A percentile compares a stretch with the other conserved stretches of the same genome.
Conservation (phyloP, 2,329 filamentous ascomycete species). For the Fusarium sp. region DNA sequence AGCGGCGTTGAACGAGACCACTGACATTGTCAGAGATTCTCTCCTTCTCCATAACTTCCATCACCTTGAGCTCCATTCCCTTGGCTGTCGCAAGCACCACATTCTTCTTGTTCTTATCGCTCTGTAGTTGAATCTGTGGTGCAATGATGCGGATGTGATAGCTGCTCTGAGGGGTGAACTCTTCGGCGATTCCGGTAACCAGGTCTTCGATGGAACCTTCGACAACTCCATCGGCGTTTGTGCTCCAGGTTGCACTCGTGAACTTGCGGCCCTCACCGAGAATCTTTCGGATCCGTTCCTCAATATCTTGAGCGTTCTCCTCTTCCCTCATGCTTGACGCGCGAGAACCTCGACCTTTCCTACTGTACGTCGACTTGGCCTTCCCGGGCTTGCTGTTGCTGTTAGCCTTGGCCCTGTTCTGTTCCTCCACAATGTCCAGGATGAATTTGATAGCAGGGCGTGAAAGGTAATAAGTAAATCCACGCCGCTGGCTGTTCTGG, state of each 20-base stretch:
- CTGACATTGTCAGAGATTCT: slow-evolving; percentile 92
- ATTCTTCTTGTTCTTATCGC: slow-evolving; percentile 96
- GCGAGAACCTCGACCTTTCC: slow-evolving; percentile 50
- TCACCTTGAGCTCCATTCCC: slow-evolving; percentile 96
- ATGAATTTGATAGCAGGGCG: slow-evolving; percentile 97
- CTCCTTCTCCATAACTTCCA: slow-evolving; percentile 98
- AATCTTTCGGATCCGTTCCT: slow-evolving; percentile 88
- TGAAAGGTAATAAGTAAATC: slow-evolving; percentile 98
- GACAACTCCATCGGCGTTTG: slow-evolving; percentile 48
- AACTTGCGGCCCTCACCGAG: slow-evolving; percentile 86
- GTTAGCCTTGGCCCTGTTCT: slow-evolving; percentile 74
- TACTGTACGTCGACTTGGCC: slow-evolving; percentile 44
- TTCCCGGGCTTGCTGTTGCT: slow-evolving; percentile 46
- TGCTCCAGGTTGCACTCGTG: slow-evolving; percentile 59
- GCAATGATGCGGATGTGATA: slow-evolving; percentile 96
- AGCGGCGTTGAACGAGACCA: slow-evolving; percentile 93
- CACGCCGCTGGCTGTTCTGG: slow-evolving; percentile 93
- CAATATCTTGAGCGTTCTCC: slow-evolving; percentile 73
- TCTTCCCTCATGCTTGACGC: slow-evolving; percentile 61
- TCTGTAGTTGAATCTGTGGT: slow-evolving; percentile 97
- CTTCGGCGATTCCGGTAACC: slow-evolving; percentile 81
- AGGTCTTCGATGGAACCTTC: slow-evolving; percentile 70
- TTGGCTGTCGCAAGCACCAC: slow-evolving; percentile 98
- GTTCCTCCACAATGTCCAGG: slow-evolving; percentile 95
- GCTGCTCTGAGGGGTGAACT: slow-evolving; percentile 91